Base-by-base conservation (phyloP, 441 rosid genomes). In the Adansonia rubrostipa region DNA sequence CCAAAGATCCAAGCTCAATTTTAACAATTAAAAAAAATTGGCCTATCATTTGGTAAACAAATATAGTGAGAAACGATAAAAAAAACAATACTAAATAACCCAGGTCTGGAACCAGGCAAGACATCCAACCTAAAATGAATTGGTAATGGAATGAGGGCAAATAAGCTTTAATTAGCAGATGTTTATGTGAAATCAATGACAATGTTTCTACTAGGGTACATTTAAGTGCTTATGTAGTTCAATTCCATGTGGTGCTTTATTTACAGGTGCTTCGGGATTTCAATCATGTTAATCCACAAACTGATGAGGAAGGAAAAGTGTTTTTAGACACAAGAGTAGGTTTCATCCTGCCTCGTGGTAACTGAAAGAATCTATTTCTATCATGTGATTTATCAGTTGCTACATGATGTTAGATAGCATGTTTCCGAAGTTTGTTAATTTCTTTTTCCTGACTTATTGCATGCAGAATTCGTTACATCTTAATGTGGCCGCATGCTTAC, bases 241-340 rank as follows among this genome's bases (percentile, higher is more conserved):
- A 56, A 19, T 65, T 48, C 44, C 40, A 44, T 45, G 73, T 42
- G 48, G 73, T 82, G 56, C 33, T 78, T 76, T 53, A 36, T 36
- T 22, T 63, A 61, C 82, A 97, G 99, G 97, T 95, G 57, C 96
- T 97, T 78, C 89, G 99, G 84, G 98, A 95, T 84, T 95, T 97
- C 80, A 97, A 97, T 90, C 99, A 97, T 80, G 99, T 93, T 44
- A 92, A 97, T 80, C 99, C 99, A 44, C 99, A 93, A 85, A 93
- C 96, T 74, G 97, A 97, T 0, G 97, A 93, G 73, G 99, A 95
- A 77, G 99, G 98, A 78, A 97, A 93, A 85, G 79, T 89, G 74
- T 96, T 96, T 87, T 80, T 81, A 66, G 87, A 88, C 51, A 82
- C 93, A 76, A 86, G 97, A 85, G 96, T 92, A 82, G 75, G 91